Evolutionary conservation across 2,329 filamentous ascomycete genomes (phyloP), one percentile per base, ranked within the genome.

Genomic region (Trichoderma arundinaceum): DNA sequence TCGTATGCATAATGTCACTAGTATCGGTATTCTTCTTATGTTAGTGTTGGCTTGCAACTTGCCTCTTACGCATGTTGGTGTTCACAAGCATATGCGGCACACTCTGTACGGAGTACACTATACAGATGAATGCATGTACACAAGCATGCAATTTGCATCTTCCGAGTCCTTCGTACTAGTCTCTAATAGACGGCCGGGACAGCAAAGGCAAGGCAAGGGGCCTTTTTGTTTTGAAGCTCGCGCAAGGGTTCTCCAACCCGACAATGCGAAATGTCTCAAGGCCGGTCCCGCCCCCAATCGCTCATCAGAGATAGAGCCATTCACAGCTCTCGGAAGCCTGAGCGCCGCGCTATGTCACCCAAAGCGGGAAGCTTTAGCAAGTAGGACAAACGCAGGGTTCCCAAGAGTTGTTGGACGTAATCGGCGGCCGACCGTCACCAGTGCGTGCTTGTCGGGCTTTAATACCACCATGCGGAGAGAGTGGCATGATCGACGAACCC

Each of bases 351-450:
- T 38, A 7, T 57, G 51, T 59, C 22, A 32, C 28, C 33, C 22
- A 33, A 19, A 38, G 8, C 48, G 39, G 54, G 28, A 57, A 65
- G 12, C 13, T n/a, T 52, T 44, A 38, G n/a, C 28, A 41, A 44
- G 28, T 19, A n/a, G 15, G 32, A 28, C 9, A 12, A 4, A 17
- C 1, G 13, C 17, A 39, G 15, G 48, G 32, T n/a, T 19, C 6
- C 35, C 19, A 33, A 51, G 13, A 32, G 46, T 53, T 13, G 43
- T 43, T 54, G 41, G 49, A 51, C 35, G 49, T 32, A 15, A 61
- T 49, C 56, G 41, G 49, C 54, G 7, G 63, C 61, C 51, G 52
- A 64, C 19, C 38, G 17, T 52, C 38, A 35, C 33, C 38, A 22
- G 52, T 22, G 15, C n/a, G 54, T 28, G 12, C 22, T 46, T 58